These are phyloP conservation scores for Puccinellia tenuiflora DNA, from an alignment of 176 grass and related monocot genomes.

Conservation along the genomic window DNA sequence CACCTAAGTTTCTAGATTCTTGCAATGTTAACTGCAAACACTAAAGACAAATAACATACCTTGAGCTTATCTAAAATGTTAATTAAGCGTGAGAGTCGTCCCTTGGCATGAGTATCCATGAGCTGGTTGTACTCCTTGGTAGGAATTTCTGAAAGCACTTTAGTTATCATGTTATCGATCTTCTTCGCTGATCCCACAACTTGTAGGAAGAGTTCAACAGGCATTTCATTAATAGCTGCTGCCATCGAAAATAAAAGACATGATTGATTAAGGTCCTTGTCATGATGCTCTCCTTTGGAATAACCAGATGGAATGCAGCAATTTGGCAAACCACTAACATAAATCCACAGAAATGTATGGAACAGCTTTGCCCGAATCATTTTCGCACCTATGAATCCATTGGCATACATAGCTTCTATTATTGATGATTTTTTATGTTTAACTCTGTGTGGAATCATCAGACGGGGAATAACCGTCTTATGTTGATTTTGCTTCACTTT, in stretches of 20 bases:
- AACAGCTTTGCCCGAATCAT: slow-evolving; percentile 82
- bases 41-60: slow-evolving; percentile 32
- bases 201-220: slow-evolving; percentile 87
- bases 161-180: slow-evolving; percentile 66
- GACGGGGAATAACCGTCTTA: slow-evolving; percentile 26
- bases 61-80: slow-evolving; percentile 79
- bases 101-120: slow-evolving; percentile 56
- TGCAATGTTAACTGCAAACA: not conserved
- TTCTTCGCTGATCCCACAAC: slow-evolving; percentile 92
- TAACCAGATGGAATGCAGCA: slow-evolving; percentile 36
- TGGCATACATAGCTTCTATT: slow-evolving; percentile 67
- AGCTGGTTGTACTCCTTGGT: slow-evolving; percentile 54
- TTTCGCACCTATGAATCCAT: slow-evolving; percentile 81
- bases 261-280: slow-evolving; percentile 36
- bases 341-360: slow-evolving; percentile 79
- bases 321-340: slow-evolving; percentile 50
- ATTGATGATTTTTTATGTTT: slow-evolving; percentile 47
- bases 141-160: slow-evolving; percentile 69
- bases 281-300: slow-evolving; percentile 25
- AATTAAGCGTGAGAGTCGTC: slow-evolving; percentile 63
- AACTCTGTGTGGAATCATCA: slow-evolving; percentile 32
- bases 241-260: slow-evolving; percentile 65
- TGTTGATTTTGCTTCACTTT: slow-evolving; percentile 55
- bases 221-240: slow-evolving; percentile 76
- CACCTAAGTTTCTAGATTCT: not conserved